Conservation (phyloP, 176 grass and related monocot genomes). For the Luzula sylvatica region DNA sequence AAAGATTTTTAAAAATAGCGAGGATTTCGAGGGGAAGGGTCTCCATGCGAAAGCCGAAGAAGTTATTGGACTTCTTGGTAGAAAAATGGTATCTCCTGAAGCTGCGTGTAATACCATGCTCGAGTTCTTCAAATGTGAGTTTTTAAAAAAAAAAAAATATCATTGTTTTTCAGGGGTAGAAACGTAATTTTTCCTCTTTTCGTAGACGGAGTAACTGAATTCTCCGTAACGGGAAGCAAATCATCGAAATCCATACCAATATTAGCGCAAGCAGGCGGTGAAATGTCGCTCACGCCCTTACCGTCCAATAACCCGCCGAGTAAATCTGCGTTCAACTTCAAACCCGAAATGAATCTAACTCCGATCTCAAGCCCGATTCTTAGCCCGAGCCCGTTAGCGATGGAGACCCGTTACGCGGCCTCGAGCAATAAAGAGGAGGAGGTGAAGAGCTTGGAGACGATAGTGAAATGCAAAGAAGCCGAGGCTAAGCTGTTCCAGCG, state of each 20-base stretch:
- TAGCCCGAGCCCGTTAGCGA: constrained; percentile 43
- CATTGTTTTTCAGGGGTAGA: no score
- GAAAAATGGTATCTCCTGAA: constrained; percentile 41
- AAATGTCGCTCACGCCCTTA: constrained; percentile 32
- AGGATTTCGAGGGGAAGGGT: constrained; percentile 95
- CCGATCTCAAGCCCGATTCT: constrained; percentile 47
- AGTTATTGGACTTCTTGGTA: constrained; percentile 48
- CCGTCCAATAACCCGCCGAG: constrained; percentile 31
- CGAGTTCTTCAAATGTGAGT: constrained; percentile 97
- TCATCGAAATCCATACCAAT: constrained; percentile 42
- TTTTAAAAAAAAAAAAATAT: background rate
- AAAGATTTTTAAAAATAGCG: constrained; percentile 77
- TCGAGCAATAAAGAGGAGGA: constrained; percentile 59
- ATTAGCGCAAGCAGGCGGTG: constrained; percentile 51
- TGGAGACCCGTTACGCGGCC: constrained; percentile 49
- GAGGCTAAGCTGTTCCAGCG: constrained; percentile 96
- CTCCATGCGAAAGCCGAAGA: constrained; percentile 80
- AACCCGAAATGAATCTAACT: constrained; percentile 20
- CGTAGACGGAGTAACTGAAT: constrained; percentile 92
- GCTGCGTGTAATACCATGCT: constrained; percentile 75
- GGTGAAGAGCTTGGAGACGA: constrained; percentile 78
- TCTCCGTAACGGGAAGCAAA: constrained; percentile 88
- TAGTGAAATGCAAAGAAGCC: constrained; percentile 97
- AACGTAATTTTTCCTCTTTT: background rate
- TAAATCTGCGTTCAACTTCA: constrained; percentile 67